Evolutionary conservation across 2,329 filamentous ascomycete species (phyloP), one percentile per base, ranked within the genome.

Genomic region (Calonectria hawksworthii): DNA sequence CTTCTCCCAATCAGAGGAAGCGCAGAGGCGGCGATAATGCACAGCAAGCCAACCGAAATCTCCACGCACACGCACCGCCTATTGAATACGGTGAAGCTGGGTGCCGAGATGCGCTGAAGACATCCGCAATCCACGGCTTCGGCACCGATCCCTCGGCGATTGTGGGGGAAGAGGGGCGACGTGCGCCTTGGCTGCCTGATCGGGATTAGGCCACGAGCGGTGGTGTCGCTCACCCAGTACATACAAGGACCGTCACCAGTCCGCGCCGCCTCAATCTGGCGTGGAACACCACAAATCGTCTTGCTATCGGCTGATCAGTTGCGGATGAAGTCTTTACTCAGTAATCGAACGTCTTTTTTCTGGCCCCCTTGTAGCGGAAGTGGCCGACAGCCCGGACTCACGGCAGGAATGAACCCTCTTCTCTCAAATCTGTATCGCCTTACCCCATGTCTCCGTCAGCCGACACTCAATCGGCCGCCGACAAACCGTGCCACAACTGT

Each of bases 401-500:
- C 51, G 36, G 41, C 54, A 68, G 72, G 72, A 52, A 61, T 65
- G 36, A 47, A 70, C 67, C 72, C 72, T 59, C 75, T 54, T 70
- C 72, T 74, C 54, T 74, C 71, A 67, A 63, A 38, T 61, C 63
- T 71, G 38, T 30, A 47, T 71, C 52, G 71, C 68, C 70, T 65
- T 38, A 66, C 52, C 68, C 74, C 74, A 82, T 81, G 80, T 79
- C 79, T 74, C 77, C 81, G 59, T 74, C 72, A 70, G 72, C 72
- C 72, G 72, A 74, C 51, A 30, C 69, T 26, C 61, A 65, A 38
- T 67, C 72, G 34, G 72, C 52, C 47, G 80, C 82, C 47, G 77
- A 80, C 66, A 86, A 86, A 77, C 81, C 84, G 54, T 91, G 89
- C 80, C 89, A 91, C 84, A 90, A 90, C 83, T 91, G 89, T 81